Conservation (phyloP, 163 green algal species). For the Chlorella variabilis region DNA sequence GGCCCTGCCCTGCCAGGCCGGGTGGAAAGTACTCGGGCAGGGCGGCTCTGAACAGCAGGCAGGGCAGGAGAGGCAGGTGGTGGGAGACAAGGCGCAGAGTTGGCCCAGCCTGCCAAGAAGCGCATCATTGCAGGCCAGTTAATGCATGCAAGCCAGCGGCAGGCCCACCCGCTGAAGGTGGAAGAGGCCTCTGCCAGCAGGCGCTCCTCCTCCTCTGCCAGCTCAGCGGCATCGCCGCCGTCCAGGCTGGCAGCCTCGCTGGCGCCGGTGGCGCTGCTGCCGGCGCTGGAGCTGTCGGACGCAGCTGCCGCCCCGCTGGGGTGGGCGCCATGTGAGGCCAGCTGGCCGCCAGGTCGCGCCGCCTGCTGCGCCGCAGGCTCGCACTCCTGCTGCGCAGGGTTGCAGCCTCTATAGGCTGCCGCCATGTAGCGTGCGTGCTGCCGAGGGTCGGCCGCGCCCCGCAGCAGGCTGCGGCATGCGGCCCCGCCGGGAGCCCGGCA, state of each 20-base stretch:
- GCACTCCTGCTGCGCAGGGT: too few species aligned
- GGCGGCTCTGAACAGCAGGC: too few species aligned
- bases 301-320: too few species aligned
- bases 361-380: neutral
- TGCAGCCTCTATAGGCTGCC: neutral
- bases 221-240: neutral
- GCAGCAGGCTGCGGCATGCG: neutral
- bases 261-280: neutral
- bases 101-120: too few species aligned
- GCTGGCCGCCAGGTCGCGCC: neutral
- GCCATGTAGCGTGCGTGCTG: constrained; percentile 6
- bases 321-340: too few species aligned
- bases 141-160: too few species aligned
- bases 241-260: neutral
- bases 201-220: constrained; percentile 6
- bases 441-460: neutral
- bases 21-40: neutral
- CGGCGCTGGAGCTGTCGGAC: neutral
- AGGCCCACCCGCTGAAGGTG: constrained; percentile 1
- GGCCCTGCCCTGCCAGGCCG: neutral
- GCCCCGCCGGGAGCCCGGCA: neutral
- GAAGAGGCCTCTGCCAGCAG: constrained; percentile 31
- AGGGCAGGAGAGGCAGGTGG: too few species aligned
- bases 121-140: too few species aligned
- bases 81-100: too few species aligned